These are phyloP conservation scores for Pythium oligandrum DNA, from an alignment of 352 stramenopile genomes.

Conservation along the genomic window DNA sequence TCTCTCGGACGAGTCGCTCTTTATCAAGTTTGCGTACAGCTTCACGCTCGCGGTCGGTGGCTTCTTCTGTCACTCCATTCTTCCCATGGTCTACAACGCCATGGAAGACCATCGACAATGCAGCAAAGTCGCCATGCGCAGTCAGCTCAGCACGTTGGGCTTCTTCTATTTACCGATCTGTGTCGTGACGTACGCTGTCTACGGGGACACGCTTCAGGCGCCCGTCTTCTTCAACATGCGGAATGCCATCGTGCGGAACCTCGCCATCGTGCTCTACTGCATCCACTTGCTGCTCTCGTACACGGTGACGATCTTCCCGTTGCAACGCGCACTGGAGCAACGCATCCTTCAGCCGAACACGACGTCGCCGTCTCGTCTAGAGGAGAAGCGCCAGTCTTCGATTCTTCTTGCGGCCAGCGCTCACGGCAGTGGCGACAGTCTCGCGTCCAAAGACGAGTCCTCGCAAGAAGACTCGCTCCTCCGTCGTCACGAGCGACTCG, in stretches of 20 bases:
- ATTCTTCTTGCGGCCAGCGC: conserved; percentile 10
- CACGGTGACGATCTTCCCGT: conserved; percentile 57
- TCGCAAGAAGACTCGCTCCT: neutral
- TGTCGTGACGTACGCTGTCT: conserved; percentile 71
- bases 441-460: neutral
- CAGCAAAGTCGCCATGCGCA: conserved; percentile 38
- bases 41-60: conserved; percentile 61
- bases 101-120: conserved; percentile 62
- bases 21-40: conserved; percentile 66
- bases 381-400: neutral
- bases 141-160: conserved; percentile 41
- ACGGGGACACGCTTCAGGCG: conserved; percentile 65
- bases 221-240: conserved; percentile 85
- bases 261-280: conserved; percentile 71
- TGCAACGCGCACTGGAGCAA: conserved; percentile 60
- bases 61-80: conserved; percentile 65
- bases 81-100: conserved; percentile 73
- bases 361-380: conserved; percentile 11
- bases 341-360: conserved; percentile 33
- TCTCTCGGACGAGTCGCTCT: conserved; percentile 39
- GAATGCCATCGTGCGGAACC: conserved; percentile 60
- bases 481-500: conserved; percentile 10
- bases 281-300: conserved; percentile 75
- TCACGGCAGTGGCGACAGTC: conserved; percentile 5
- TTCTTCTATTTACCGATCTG: conserved; percentile 72